phyloP scores from a whole-genome alignment of 2,329 filamentous ascomycete species.

The Neopestalotiopsis clavispora region DNA sequence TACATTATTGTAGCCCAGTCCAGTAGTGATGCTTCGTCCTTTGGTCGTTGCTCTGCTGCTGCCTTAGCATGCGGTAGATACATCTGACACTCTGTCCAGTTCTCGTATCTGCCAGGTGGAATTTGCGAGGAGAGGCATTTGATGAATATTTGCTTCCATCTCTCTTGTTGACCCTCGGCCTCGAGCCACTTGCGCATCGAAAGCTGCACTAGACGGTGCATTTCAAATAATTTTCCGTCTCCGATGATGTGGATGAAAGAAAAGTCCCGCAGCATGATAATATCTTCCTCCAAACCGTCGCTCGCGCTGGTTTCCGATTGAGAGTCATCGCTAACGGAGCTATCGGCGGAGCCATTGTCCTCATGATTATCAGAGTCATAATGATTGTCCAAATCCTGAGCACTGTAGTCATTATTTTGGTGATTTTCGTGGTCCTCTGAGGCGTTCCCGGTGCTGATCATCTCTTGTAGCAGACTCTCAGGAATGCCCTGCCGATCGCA shows the following conservation, averaged over 20 bases:
- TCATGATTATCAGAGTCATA: no score
- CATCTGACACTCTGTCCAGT: no score
- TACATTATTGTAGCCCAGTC: no score
- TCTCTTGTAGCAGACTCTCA: neutral
- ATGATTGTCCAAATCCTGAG: neutral
- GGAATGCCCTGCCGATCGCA: constrained; percentile 1
- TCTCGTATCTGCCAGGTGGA: constrained; percentile 22
- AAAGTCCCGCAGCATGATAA: constrained; percentile 40
- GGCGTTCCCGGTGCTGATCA: no score
- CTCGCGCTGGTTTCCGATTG: no score
- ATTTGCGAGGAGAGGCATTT: constrained; percentile 31
- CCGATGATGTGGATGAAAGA: constrained; percentile 37
- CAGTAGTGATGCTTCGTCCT: no score
- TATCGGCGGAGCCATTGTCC: no score
- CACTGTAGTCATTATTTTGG: constrained; percentile 4
- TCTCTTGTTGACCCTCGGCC: constrained; percentile 28
- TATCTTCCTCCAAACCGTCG: constrained; percentile 35
- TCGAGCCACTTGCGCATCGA: constrained; percentile 40
- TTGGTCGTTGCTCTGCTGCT: no score
- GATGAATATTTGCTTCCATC: constrained; percentile 36
- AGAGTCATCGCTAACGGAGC: no score
- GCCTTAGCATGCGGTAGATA: no score
- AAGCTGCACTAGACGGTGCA: constrained; percentile 48
- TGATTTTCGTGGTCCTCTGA: neutral
- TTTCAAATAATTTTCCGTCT: constrained; percentile 37